Conservation (phyloP, 768 basidiomycete species). For the Suillus fuscotomentosus region DNA sequence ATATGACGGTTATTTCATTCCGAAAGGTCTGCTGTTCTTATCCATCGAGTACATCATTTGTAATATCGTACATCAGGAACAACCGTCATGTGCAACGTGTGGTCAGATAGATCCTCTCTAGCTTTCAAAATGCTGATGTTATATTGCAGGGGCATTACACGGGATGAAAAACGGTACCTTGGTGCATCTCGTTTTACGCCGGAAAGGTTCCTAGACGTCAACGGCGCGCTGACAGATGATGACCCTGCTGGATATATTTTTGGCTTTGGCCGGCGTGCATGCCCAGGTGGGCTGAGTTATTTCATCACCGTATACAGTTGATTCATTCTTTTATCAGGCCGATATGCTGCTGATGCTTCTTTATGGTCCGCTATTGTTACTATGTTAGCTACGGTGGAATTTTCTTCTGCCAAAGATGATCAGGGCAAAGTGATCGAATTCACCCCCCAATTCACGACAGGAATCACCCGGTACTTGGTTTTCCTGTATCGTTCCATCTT, state of each 20-base stretch:
- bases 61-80: neutral
- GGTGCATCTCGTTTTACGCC: neutral
- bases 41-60: neutral
- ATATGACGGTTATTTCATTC: neutral
- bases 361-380: slow-evolving; percentile 6
- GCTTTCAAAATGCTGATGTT: neutral
- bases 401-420: neutral
- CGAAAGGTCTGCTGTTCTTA: neutral
- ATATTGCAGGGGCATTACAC: neutral
- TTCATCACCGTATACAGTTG: neutral
- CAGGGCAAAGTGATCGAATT: slow-evolving; percentile 7
- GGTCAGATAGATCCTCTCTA: neutral
- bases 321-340: neutral
- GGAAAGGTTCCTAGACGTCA: neutral
- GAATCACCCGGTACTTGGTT: neutral
- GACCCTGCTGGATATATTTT: neutral
- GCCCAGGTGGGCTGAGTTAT: neutral
- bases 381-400: slow-evolving; percentile 4
- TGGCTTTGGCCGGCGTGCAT: neutral
- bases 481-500: neutral
- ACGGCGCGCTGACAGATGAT: neutral
- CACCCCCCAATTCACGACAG: neutral
- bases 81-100: neutral
- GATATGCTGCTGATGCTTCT: slow-evolving; percentile 5
- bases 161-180: neutral